phyloP scores from a whole-genome alignment of 768 basidiomycete genomes.

The Agaricus sinodeliciosus region DNA sequence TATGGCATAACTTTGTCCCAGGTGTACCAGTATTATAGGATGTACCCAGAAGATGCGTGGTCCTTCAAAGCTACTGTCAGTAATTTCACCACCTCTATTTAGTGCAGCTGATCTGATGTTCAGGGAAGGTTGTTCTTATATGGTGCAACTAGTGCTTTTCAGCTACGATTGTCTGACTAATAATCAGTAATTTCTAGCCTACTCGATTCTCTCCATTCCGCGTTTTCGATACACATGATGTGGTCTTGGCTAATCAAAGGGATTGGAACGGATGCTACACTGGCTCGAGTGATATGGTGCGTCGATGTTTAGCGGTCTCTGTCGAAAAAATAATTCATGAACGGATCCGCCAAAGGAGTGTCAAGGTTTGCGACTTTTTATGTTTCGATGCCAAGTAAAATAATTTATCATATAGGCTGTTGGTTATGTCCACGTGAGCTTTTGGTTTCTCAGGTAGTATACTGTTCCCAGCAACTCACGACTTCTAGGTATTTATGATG shows the following conservation, averaged over 20 bases:
- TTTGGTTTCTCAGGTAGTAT: neutral
- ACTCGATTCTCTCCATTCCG: slow-evolving; percentile 6
- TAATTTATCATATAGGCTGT: slow-evolving; percentile 2
- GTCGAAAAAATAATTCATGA: neutral
- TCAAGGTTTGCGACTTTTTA: slow-evolving; percentile 2
- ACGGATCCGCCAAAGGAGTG: slow-evolving; percentile 1
- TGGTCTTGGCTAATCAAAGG: slow-evolving; percentile 9
- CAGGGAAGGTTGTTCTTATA: neutral
- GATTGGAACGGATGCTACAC: neutral
- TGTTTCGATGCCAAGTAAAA: neutral
- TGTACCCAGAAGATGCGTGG: slow-evolving; percentile 5
- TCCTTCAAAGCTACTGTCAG: slow-evolving; percentile 1
- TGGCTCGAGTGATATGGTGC: slow-evolving; percentile 6
- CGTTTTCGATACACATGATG: slow-evolving; percentile 10
- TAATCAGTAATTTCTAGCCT: neutral
- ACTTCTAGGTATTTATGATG: slow-evolving; percentile 6
- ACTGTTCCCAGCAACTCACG: too few species aligned
- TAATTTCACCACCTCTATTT: neutral
- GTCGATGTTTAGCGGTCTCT: neutral
- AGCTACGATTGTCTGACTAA: neutral
- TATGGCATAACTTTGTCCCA: slow-evolving; percentile 9
- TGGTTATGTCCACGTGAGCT: slow-evolving; percentile 7
- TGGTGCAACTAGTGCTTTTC: neutral
- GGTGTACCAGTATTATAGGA: slow-evolving; percentile 6
- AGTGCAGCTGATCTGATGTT: neutral